These are phyloP conservation scores for Cadophora sp. DNA, from an alignment of 2,329 filamentous ascomycete genomes.

Conservation along the genomic window DNA sequence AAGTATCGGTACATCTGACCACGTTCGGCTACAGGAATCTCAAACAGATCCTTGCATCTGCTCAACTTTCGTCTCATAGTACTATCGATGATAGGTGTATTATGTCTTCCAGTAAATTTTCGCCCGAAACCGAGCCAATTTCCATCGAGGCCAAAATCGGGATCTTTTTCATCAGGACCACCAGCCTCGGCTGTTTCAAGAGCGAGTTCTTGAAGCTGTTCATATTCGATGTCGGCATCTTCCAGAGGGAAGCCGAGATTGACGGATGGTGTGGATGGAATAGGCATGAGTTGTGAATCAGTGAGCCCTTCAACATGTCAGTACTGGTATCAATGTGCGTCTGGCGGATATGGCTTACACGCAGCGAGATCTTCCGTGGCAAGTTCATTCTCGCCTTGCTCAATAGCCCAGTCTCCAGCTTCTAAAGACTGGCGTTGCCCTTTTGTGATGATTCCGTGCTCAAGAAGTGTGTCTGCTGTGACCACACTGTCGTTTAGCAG, in stretches of 20 bases:
- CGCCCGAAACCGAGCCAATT: constrained; percentile 37
- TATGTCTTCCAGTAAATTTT: constrained; percentile 35
- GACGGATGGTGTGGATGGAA: constrained; percentile 36
- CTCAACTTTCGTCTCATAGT: constrained; percentile 32
- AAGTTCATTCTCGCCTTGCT: constrained; percentile 1
- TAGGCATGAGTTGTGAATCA: constrained; percentile 30
- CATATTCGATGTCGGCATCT: constrained; percentile 40
- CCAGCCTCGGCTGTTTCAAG: constrained; percentile 28
- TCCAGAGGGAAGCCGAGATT: constrained; percentile 40
- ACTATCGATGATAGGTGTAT: constrained; percentile 18
- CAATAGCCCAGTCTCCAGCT: constrained; percentile 49
- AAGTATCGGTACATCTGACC: constrained; percentile 43
- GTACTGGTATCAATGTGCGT: not conserved
- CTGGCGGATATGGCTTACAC: constrained; percentile 29
- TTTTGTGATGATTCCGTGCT: constrained; percentile 63
- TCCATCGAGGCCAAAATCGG: constrained; percentile 35
- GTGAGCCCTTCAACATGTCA: constrained; percentile 35
- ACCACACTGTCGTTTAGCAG: constrained; percentile 56
- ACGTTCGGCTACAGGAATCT: constrained; percentile 36
- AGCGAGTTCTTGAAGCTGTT: constrained; percentile 38
- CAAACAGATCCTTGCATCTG: constrained; percentile 35
- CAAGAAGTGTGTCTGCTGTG: constrained; percentile 58
- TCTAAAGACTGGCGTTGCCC: constrained; percentile 68
- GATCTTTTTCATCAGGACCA: constrained; percentile 31
- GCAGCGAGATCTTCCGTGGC: constrained; percentile 19